Evolutionary conservation across 2,329 filamentous ascomycete species (phyloP), one percentile per base, ranked within the genome.

Genomic region (Xylariaceae sp.): DNA sequence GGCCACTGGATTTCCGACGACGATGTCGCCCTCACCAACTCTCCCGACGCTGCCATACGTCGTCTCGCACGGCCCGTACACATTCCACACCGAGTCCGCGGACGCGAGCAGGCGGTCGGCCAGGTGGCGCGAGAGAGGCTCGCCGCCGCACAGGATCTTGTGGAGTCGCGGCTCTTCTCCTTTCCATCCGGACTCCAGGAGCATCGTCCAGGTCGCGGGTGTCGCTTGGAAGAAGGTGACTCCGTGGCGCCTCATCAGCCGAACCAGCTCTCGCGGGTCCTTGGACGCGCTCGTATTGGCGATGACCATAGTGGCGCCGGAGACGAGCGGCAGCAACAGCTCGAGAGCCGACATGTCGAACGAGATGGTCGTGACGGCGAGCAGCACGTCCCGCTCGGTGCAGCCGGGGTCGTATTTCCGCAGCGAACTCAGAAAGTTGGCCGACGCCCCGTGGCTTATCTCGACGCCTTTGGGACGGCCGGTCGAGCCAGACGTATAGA

Each of bases 381-480:
- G 51, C 34, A 56, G 38, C 7, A 49, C 43, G 30, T 57, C 55
- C 2, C 29, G 33, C 28, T 45, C 43, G 32, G 24, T 43, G 28
- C 53, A 58, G 24, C 55, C 55, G 8, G 54, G 54, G 9, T 54
- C 50, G 34, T 46, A 30, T 35, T 50, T 35, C 21, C 38, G 40
- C 50, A 57, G 40, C 31, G 50, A 51, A 12, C 48, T 24, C 9
- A 60, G 43, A 9, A 55, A 37, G 17, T 52, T 53, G 5, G 44
- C 29, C 7, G 53, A 23, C 14, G 24, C 43, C 11, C 42, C 43
- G 28, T 52, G 47, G 23, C 41, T 55, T 19, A 66, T 42, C 18
- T 62, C 48, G 15, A 68, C 60, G 3, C 66, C 66, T 41, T 69
- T 69, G 2, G 67, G 66, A 2, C 28, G 49, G 24, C 56, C 48